Base-by-base conservation (phyloP, 176 grass and related monocot genomes). In the Puccinellia tenuiflora region DNA sequence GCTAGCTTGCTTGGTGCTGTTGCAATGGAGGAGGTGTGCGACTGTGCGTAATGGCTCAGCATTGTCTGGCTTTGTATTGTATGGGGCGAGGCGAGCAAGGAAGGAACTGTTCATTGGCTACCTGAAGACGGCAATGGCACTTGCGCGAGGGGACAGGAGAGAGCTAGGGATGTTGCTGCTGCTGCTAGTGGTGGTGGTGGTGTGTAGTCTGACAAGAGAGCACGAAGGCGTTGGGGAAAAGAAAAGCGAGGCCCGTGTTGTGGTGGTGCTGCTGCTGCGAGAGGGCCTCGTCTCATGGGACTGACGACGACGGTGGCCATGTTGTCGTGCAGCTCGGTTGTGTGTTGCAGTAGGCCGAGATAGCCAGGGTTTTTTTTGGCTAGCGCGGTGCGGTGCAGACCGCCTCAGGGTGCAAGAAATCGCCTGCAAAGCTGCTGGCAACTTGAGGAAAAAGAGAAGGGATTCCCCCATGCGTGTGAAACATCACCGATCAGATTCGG, bases 131-230 rank as follows among this genome's bases (percentile, higher is more conserved):
- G 79, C 79, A 56, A 79, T 73, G 83, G 79, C 68, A 2, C 68
- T 45, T 25, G 22, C 4, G 0, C 31, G 84, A 75, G 84, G 51
- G 51, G 85, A 75, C 80, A 75, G 39, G 82, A 66, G 76, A 80
- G 62, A 47, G n/a, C n/a, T n/a, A n/a, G 9, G 4, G 34, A 24
- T 5, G 20, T 33, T 63, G 60, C 28, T 31, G 8, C 15, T 46
- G 30, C 3, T 57, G n/a, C 24, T 45, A 1, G 35, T 38, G 74
- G 22, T 43, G 30, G 61, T 17, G 82, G 3, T 51, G 31, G 29
- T 14, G 63, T 83, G 81, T 80, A 85, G 82, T 52, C 50, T 89
- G 88, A 89, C 82, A 82, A 64, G 87, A 90, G 79, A 50, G 30
- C 73, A 47, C 79, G 35, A 83, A 61, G 78, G 72, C 37, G 67